phyloP scores from a whole-genome alignment of 2,329 filamentous ascomycete genomes.

The Neofusicoccum umdonicola region DNA sequence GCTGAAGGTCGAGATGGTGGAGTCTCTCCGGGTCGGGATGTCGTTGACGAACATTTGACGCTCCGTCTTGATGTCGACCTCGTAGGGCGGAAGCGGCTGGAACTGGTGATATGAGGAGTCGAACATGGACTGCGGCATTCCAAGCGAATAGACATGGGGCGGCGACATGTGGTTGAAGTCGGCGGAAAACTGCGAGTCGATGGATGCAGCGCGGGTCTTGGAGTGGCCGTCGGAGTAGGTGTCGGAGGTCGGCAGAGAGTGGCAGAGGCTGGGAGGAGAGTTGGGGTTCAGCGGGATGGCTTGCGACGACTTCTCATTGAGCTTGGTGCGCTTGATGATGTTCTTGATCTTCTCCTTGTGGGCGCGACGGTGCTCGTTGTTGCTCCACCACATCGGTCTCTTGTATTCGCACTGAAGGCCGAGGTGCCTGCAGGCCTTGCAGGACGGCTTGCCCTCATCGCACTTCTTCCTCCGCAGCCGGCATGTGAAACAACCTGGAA shows the following conservation, averaged over 20 bases:
- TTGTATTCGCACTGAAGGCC: constrained; percentile 93
- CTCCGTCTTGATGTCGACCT: constrained; percentile 95
- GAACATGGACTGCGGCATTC: constrained; percentile 56
- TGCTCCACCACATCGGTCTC: constrained; percentile 95
- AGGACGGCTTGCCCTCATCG: constrained; percentile 64
- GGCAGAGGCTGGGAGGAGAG: constrained; percentile 74
- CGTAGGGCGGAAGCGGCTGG: constrained; percentile 70
- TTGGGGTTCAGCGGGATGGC: constrained; percentile 49
- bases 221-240: constrained; percentile 73
- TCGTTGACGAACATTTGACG: constrained; percentile 92
- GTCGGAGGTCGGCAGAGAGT: constrained; percentile 78
- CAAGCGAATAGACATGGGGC: constrained; percentile 56
- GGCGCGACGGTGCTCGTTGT: constrained; percentile 76
- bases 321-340: constrained; percentile 95
- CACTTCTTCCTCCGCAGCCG: constrained; percentile 68
- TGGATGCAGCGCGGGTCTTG: constrained; percentile 71
- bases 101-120: constrained; percentile 33
- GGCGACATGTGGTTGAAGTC: constrained; percentile 64
- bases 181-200: constrained; percentile 73
- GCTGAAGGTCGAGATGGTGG: constrained; percentile 87
- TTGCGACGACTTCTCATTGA: constrained; percentile 75
- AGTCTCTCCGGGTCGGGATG: constrained; percentile 79
- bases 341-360: constrained; percentile 97
- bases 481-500: constrained; percentile 65
- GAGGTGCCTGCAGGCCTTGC: constrained; percentile 66